Base-by-base conservation (phyloP, 495 filamentous ascomycete species). In the Pyronema domesticum region DNA sequence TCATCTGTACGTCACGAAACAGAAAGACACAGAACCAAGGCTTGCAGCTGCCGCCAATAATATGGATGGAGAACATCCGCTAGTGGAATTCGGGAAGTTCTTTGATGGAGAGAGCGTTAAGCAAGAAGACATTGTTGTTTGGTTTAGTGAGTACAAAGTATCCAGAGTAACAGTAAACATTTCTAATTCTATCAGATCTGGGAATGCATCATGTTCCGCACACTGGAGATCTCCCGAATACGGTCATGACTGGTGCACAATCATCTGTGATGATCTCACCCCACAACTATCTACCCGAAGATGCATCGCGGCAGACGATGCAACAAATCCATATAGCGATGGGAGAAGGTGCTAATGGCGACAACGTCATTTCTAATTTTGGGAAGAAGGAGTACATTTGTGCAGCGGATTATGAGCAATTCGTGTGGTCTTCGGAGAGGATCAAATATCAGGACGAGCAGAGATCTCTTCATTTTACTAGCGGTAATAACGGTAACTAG, bases 191-290 rank as follows among this genome's bases (percentile, higher is more conserved):
- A 58, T 54, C 55, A 59, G 44, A 77, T 57, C 64, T 80, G 7
- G 76, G 76, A 14, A 77, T 74, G 68, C 75, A 80, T 58, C 77
- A 79, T 58, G 61, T 79, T 17, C 76, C 77, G 13, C 71, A 77
- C 60, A 71, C 74, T 10, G 72, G 71, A 33, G 76, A 79, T 54
- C 59, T 77, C 6, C 76, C 75, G 43, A 76, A 76, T 60, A 76
- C 74, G 0, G 67, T 75, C 37, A 67, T 72, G 60, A 73, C 72
- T 11, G 15, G 14, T 19, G 68, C 73, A 51, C 66, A 72, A 68
- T 70, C 66, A 9, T 68, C 66, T 44, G 63, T 76, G 15, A 61
- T 70, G 44, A 68, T 74, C 55, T 67, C 68, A 55, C 74, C 73
- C 14, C 66, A 71, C 55, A 77, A 77, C 58, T 77, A 71, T 48